Base-by-base conservation (phyloP, 805 yeast species). In the Saturnispora serradocipensis region DNA sequence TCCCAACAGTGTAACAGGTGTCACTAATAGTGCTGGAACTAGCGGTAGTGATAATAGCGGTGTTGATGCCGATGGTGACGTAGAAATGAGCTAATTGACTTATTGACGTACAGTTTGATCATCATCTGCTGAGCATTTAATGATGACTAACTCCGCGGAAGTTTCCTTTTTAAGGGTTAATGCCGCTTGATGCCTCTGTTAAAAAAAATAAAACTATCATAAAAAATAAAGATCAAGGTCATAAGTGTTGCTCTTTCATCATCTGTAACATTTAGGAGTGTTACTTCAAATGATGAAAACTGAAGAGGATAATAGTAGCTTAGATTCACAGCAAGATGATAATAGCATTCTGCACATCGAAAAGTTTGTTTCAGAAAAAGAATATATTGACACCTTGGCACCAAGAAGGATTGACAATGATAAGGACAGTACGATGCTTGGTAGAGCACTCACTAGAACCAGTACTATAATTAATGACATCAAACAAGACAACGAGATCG, bases 41-140 rank as follows among this genome's bases (percentile, higher is more conserved):
- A 22, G 30, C 13, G 18, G 10, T 22, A 27, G 71, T 58, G 32
- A 62, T 47, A 3, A 83, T 84, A 9, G 79, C 77, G 59, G 80
- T 79, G 2, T 81, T 71, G 59, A 82, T 87, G 13, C 84, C 3
- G 46, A 46, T 36, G 43, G 45, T 8, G 50, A 42, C 36, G 38
- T 38, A 16, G 28, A 20, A 13, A 44, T 44, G 47, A 48, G 16
- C 6, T 25, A 35, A 25, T 28, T 30, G 34, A 30, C 34, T 38
- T 25, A 38, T 38, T 38, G 10, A 18, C 10, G 15, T 36, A 16
- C 10, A 8, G 8, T 16, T 39, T 40, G 6, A 46, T 45, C 13
- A 40, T 35, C 16, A 39, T 24, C 15, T 42, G 45, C 45, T 34
- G 50, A 46, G 18, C 32, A 20, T n/a, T 38, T 18, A 5, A 5